Evolutionary conservation across 176 grass and related monocot species (phyloP).

Genomic region (Musa acuminata): DNA sequence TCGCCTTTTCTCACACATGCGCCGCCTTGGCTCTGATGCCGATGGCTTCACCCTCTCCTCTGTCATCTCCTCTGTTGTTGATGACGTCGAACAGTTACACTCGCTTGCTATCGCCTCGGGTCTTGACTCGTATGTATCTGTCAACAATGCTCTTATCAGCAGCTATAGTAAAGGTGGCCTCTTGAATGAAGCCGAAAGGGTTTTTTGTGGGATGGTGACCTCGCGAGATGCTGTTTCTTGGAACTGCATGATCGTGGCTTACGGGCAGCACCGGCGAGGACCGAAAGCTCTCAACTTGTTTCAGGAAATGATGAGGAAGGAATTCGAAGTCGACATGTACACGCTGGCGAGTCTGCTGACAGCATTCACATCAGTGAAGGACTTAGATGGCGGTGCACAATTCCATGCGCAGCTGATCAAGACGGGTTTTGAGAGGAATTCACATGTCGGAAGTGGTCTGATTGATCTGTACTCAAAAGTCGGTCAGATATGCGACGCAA

Average conservation of each 20-base stretch:
- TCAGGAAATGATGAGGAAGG: conserved; percentile 31
- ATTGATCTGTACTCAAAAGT: conserved; percentile 39
- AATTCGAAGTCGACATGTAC: conserved; percentile 25
- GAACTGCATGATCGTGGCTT: conserved; percentile 45
- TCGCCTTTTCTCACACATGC: conserved; percentile 24
- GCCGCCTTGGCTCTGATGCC: conserved; percentile 15
- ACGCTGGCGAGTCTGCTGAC: conserved; percentile 37
- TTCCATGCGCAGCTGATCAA: conserved; percentile 34
- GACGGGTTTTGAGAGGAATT: conserved; percentile 7
- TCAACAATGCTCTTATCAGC: conserved; percentile 37
- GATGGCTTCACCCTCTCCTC: conserved; percentile 33
- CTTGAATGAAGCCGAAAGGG: conserved; percentile 18
- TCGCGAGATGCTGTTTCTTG: conserved; percentile 25
- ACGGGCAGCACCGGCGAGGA: conserved; percentile 27
- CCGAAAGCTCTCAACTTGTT: conserved; percentile 30
- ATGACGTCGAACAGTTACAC: conserved; percentile 28
- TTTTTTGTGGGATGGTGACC: conserved; percentile 17
- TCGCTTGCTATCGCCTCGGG: conserved; percentile 15
- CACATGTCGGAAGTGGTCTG: conserved; percentile 31
- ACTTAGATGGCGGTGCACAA: conserved; percentile 19
- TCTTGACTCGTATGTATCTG: conserved; percentile 27
- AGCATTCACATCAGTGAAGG: conserved; percentile 21
- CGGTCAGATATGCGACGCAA: conserved; percentile 20
- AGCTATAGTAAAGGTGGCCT: conserved; percentile 27
- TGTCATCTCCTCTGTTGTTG: conserved; percentile 1